Evolutionary conservation across 176 grass and related monocot genomes (phyloP).

Genomic region (Bromus sterilis): DNA sequence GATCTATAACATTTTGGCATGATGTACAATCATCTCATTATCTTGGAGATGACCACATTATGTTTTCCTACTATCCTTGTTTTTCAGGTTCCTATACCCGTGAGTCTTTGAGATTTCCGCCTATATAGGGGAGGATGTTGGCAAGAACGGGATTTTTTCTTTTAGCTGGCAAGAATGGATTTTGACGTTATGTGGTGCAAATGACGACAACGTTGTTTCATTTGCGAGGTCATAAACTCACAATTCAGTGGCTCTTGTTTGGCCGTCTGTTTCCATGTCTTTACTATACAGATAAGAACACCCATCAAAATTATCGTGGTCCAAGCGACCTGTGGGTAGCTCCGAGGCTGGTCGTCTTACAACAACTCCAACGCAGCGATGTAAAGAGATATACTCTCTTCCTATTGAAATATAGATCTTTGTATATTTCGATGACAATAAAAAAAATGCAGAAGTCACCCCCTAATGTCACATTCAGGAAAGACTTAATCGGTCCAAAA

Average conservation of each 20-base stretch:
- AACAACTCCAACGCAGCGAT: too few species aligned
- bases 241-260: neutral
- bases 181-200: neutral
- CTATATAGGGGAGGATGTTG: too few species aligned
- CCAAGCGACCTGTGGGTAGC: neutral
- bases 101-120: too few species aligned
- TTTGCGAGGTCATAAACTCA: neutral
- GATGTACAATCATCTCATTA: too few species aligned
- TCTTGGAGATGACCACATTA: neutral
- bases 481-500: too few species aligned
- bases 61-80: neutral
- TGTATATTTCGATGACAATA: too few species aligned
- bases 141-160: too few species aligned
- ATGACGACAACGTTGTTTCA: neutral
- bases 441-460: too few species aligned
- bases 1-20: neutral
- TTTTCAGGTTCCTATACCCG: too few species aligned
- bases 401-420: too few species aligned
- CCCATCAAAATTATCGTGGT: neutral
- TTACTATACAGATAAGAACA: neutral
- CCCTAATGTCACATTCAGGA: too few species aligned
- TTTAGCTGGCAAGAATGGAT: neutral
- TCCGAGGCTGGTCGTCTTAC: neutral
- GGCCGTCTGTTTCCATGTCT: neutral
- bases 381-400: too few species aligned